Evolutionary conservation across 768 basidiomycete genomes (phyloP).

Genomic region (Boletus fagicola): DNA sequence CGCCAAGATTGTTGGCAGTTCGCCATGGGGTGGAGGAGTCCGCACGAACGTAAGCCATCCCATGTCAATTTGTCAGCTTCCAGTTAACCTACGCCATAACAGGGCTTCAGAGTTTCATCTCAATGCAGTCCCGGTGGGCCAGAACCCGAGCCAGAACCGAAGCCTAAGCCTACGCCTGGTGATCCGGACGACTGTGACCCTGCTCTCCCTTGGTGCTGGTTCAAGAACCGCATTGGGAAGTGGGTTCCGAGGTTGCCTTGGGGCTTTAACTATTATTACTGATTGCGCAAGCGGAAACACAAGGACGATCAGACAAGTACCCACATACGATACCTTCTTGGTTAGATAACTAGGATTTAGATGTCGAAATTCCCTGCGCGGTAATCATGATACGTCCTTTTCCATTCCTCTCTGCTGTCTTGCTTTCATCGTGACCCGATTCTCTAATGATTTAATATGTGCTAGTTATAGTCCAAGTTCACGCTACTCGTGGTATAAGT

Average conservation of each 20-base stretch:
- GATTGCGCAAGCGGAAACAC: slow-evolving; percentile 1
- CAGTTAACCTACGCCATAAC: neutral
- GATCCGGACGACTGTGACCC: slow-evolving; percentile 26
- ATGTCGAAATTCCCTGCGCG: slow-evolving; percentile 3
- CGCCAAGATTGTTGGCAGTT: slow-evolving; percentile 68
- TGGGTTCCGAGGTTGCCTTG: slow-evolving; percentile 22
- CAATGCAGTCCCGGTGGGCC: slow-evolving; percentile 34
- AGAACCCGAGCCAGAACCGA: slow-evolving; percentile 9
- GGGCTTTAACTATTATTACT: slow-evolving; percentile 14
- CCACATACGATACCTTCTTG: slow-evolving; percentile 16
- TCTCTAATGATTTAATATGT: slow-evolving; percentile 15
- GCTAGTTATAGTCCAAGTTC: neutral
- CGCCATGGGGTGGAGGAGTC: slow-evolving; percentile 93
- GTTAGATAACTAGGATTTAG: slow-evolving; percentile 12
- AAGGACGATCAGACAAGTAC: slow-evolving; percentile 9
- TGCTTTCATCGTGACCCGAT: slow-evolving; percentile 3
- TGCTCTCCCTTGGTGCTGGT: slow-evolving; percentile 18
- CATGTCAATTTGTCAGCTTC: neutral
- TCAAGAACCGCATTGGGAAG: slow-evolving; percentile 4
- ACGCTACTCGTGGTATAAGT: neutral
- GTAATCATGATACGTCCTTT: neutral
- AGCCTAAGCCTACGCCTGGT: slow-evolving; percentile 33
- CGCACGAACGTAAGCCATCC: slow-evolving; percentile 56
- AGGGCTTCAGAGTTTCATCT: slow-evolving; percentile 44
- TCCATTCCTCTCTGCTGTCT: slow-evolving; percentile 2